Base-by-base conservation (phyloP, 257 asterid genomes). In the Ballota nigra region DNA sequence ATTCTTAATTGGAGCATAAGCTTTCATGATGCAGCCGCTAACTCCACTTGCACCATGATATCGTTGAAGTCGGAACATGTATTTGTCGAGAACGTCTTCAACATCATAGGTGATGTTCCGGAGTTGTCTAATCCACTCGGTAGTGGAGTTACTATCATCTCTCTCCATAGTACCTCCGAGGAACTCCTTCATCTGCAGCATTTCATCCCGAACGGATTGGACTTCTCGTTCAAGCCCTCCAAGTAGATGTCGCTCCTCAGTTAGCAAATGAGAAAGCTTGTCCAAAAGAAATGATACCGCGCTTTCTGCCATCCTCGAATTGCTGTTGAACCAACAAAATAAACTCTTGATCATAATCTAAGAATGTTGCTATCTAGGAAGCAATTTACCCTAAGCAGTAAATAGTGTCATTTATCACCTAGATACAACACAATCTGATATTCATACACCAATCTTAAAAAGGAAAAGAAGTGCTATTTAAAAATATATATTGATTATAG, bases 71-170 rank as follows among this genome's bases (percentile, higher is more conserved):
- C 61, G 62, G 23, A 83, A 69, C 13, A 53, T 70, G 66, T 70
- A 79, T 19, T 60, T 77, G 3, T 78, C 90, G 8, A 85, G 73
- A 63, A 69, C 69, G 66, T 85, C 81, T 63, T 77, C 69, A 12
- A 68, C 68, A 31, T 71, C 87, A 9, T 78, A 71, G 3, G 86
- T 75, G 29, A 66, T 69, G 9, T 80, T 84, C 11, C 80, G 77
- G 0, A 84, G 77, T 66, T 80, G 83, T 3, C 38, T 57, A 15
- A 78, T 31, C 86, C 87, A 83, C 52, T 41, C 66, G 72, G 8
- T 33, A n/a, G n/a, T 38, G 22, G 47, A 61, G 20, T 80, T 68
- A 4, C 9, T 45, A 15, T 82, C 85, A 33, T 62, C 83, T n/a
- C n/a, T n/a, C n/a, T n/a, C n/a, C n/a, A n/a, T n/a, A 5, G 80